A percentile compares a stretch with the other conserved stretches of the same genome.
Evolutionary conservation across 106 monocot species (phyloP).

Genomic region (Hemerocallis citrina): DNA sequence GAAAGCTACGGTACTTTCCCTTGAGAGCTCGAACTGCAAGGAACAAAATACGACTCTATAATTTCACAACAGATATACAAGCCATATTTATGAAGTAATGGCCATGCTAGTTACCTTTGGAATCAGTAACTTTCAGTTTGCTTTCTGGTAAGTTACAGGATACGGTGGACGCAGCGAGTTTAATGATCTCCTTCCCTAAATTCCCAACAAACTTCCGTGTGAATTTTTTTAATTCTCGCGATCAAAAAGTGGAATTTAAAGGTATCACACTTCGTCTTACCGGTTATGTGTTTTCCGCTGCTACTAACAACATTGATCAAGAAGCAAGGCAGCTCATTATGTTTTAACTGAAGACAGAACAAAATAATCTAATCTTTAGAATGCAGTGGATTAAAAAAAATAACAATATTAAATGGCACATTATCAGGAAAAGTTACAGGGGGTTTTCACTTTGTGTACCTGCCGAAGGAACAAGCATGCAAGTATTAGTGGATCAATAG

Average conservation of each 20-base stretch:
- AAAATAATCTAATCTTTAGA: neutral
- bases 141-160: conserved; percentile 21
- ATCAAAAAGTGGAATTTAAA: neutral
- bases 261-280: conserved; percentile 20
- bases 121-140: conserved; percentile 18
- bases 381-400: neutral
- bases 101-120: conserved; percentile 44
- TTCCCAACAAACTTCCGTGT: too few relatives aligned
- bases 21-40: conserved; percentile 56
- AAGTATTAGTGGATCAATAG: conserved; percentile 45
- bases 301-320: conserved; percentile 55
- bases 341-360: conserved; percentile 51
- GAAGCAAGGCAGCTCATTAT: conserved; percentile 45
- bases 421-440: neutral
- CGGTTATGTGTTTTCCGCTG: conserved; percentile 50
- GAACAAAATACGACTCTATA: neutral
- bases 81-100: neutral
- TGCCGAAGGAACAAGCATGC: conserved; percentile 43
- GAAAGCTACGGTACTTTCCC: conserved; percentile 64
- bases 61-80: neutral
- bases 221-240: neutral
- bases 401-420: neutral
- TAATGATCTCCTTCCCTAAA: conserved; percentile 47
- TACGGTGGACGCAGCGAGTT: conserved; percentile 30
- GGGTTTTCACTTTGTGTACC: conserved; percentile 13